Evolutionary conservation across 768 basidiomycete species (phyloP), one percentile per base, ranked within the genome.

Genomic region (Lactarius hatsudake): DNA sequence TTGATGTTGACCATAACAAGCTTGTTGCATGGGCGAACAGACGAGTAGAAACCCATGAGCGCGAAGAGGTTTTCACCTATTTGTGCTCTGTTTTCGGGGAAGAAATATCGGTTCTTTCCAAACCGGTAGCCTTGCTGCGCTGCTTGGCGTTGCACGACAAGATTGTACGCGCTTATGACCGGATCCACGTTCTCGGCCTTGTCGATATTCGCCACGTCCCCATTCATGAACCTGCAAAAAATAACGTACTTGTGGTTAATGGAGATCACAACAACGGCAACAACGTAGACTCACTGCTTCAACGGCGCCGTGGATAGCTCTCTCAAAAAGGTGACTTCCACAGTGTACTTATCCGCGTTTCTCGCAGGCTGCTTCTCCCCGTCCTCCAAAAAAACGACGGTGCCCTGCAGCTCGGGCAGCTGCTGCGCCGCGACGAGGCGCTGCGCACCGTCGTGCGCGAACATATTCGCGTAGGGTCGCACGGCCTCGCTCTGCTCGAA

Each of bases 81-180:
- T 0, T 68, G 70, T 51, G 71, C 45, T 20, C 70, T 63, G 0
- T 63, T 63, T 8, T 74, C 65, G 5, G 74, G 74, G 78, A 89
- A 89, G 77, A 90, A 91, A 75, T 85, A 90, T 15, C 86, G 81
- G 67, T 87, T 87, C 61, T 83, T 78, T 1, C 88, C 88, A 13
- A 89, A 85, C 73, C 85, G 82, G n/a, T 86, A 80, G 9, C 86
- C 87, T 1, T 80, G 77, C 38, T 82, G 77, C 71, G 82, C 80
- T 17, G 87, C 82, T 70, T 83, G 79, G 59, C 86, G 80, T 58
- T 85, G 82, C 6, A 90, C 75, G 60, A 90, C 78, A 28, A 91
- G 76, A 72, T 91, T 90, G 58, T 90, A 72, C 3, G 87, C 88
- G 10, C 88, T 81, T 5, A 90, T 77, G 18, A 85, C 70, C 0